These are phyloP conservation scores for Alternaria viburni DNA, from an alignment of 2,329 filamentous ascomycete species.

Conservation along the genomic window DNA sequence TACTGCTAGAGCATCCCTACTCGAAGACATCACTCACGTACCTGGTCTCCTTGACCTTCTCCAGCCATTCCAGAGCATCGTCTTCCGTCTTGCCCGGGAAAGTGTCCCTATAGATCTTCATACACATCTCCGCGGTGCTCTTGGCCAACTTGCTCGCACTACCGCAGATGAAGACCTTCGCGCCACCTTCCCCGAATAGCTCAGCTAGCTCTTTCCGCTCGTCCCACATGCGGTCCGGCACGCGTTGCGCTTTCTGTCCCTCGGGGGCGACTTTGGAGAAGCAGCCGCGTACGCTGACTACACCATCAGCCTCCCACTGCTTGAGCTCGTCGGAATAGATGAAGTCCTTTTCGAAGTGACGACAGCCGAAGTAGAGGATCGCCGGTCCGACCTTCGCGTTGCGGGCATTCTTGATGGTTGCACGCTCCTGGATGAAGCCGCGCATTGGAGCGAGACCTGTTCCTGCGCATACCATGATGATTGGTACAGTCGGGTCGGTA, in stretches of 20 bases:
- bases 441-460: constrained; percentile 41
- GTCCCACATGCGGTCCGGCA: constrained; percentile 57
- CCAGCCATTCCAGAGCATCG: constrained; percentile 3
- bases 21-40: constrained; percentile 14
- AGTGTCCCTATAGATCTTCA: constrained; percentile 19
- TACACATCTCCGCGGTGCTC: constrained; percentile 43
- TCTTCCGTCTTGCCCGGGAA: constrained; percentile 7
- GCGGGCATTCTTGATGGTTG: constrained; percentile 19
- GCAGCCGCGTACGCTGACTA: constrained; percentile 9
- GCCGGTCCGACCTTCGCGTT: constrained; percentile 60
- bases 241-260: constrained; percentile 59
- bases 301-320: constrained; percentile 9
- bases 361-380: constrained; percentile 68
- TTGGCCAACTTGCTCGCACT: constrained; percentile 53
- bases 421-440: constrained; percentile 44
- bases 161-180: constrained; percentile 69
- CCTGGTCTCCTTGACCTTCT: constrained; percentile 7
- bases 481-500: constrained; percentile 46
- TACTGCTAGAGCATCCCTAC: background rate
- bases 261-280: constrained; percentile 70
- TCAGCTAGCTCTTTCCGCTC: constrained; percentile 52
- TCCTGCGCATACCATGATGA: constrained; percentile 54
- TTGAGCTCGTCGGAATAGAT: constrained; percentile 65
- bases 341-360: constrained; percentile 60
- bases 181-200: constrained; percentile 52